Evolutionary conservation across 1,139 yeast species (phyloP).

Genomic region (Geotrichum candidum): DNA sequence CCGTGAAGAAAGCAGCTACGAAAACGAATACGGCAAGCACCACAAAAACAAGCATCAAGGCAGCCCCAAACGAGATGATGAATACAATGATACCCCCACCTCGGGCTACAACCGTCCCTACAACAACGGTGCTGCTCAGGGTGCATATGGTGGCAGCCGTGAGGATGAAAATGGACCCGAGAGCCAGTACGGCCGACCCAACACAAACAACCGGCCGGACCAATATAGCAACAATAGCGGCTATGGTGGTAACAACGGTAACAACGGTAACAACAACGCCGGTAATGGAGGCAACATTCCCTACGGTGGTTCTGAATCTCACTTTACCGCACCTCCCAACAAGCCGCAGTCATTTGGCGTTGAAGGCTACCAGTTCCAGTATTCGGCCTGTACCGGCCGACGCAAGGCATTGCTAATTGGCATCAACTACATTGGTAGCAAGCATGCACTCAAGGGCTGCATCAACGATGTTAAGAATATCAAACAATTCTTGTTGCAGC

Average conservation of each 20-base stretch:
- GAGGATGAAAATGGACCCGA: background rate
- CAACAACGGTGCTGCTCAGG: too few relatives aligned
- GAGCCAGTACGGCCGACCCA: background rate
- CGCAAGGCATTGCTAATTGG: constrained; percentile 83
- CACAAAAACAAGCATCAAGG: background rate
- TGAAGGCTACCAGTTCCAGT: constrained; percentile 44
- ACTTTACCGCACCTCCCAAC: constrained; percentile 30
- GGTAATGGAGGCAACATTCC: constrained; percentile 35
- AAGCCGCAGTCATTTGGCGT: constrained; percentile 38
- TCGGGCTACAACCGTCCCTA: too few relatives aligned
- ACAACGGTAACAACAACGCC: constrained; percentile 2
- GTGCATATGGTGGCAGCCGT: background rate
- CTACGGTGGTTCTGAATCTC: constrained; percentile 6
- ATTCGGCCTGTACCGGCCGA: constrained; percentile 68
- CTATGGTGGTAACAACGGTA: background rate
- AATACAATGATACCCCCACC: too few relatives aligned
- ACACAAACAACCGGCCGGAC: background rate
- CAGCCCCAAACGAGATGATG: background rate
- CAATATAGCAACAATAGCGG: constrained; percentile 32
- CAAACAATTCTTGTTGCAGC: constrained; percentile 28
- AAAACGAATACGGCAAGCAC: constrained; percentile 1
- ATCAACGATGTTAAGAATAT: constrained; percentile 51
- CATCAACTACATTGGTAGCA: constrained; percentile 76
- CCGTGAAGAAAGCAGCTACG: background rate
- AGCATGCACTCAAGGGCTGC: constrained; percentile 72